Base-by-base conservation (phyloP, 164 flowering plant genomes). In the Piper longum region DNA sequence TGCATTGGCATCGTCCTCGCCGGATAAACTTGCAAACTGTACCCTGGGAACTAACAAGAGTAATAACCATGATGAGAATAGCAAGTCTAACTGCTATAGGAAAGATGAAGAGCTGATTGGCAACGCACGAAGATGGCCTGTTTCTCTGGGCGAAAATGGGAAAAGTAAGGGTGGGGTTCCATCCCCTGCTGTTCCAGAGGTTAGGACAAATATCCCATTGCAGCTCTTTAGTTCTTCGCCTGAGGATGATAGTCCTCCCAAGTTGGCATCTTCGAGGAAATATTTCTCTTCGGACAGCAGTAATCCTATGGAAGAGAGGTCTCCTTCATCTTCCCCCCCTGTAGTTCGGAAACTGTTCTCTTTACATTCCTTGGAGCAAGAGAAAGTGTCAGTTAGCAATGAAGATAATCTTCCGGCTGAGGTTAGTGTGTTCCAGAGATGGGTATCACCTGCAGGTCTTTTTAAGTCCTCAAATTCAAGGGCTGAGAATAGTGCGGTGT, bases 251-350 rank as follows among this genome's bases (percentile, higher is more conserved):
- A 81, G 85, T 67, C 81, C 74, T 3, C 85, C 82, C 12, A 87
- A 82, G 59, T 59, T 85, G 66, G 73, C 78, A 19, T 69, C 84
- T 44, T 69, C 81, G 4, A 76, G 81, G 73, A 88, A 80, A 72
- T 88, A 85, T 57, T 83, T 81, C 74, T 91, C 95, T 7, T 91
- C 98, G 36, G 88, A 81, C 69, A 85, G 96, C 76, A 87, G 95
- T 70, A 83, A 84, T 72, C 96, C 88, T 8, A 77, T 72, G 58
- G 89, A 81, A 57, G 96, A 83, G 58, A 73, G 83, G 69, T 87
- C 96, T 59, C 91, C 87, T 55, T 80, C 88, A n/a, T 77, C 87
- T 57, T 87, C 96, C 60, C 88, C 86, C 13, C 86, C 93, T 58
- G 75, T 84, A 64, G 84, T 76, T 69, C 85, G 80, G 62, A 81